phyloP scores from a whole-genome alignment of 805 yeast species.

The Suhomyces prunicola region DNA sequence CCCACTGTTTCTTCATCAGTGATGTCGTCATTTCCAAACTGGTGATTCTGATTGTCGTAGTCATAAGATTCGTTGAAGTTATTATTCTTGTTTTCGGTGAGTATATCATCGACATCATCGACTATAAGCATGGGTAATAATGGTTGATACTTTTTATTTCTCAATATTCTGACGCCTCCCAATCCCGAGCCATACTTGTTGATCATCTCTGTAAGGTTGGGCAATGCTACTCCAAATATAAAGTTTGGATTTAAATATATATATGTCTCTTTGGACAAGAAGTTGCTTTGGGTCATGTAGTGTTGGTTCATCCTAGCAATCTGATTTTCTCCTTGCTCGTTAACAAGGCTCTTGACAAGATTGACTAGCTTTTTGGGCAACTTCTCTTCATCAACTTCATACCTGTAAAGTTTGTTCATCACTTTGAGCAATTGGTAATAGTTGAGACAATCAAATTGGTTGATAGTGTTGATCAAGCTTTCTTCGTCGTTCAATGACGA shows the following conservation, averaged over 20 bases:
- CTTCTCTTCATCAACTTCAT: constrained; percentile 77
- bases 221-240: constrained; percentile 60
- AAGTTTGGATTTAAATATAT: constrained; percentile 51
- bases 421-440: constrained; percentile 68
- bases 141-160: constrained; percentile 65
- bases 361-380: constrained; percentile 43
- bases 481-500: constrained; percentile 68
- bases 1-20: constrained; percentile 14
- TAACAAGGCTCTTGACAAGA: constrained; percentile 27
- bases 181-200: constrained; percentile 74
- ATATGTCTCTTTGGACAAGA: constrained; percentile 38
- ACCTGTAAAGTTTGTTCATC: constrained; percentile 66
- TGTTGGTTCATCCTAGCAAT: constrained; percentile 24
- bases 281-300: constrained; percentile 40
- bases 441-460: constrained; percentile 55
- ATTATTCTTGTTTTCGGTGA: constrained; percentile 27
- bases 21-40: constrained; percentile 22
- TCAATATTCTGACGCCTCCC: constrained; percentile 54
- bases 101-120: constrained; percentile 68
- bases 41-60: constrained; percentile 19
- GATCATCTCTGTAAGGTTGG: constrained; percentile 70
- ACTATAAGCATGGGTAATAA: constrained; percentile 63
- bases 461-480: constrained; percentile 51
- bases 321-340: constrained; percentile 39
- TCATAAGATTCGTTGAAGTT: constrained; percentile 31